Evolutionary conservation across 495 filamentous ascomycete genomes (phyloP).

Genomic region (Penicillium goetzii): DNA sequence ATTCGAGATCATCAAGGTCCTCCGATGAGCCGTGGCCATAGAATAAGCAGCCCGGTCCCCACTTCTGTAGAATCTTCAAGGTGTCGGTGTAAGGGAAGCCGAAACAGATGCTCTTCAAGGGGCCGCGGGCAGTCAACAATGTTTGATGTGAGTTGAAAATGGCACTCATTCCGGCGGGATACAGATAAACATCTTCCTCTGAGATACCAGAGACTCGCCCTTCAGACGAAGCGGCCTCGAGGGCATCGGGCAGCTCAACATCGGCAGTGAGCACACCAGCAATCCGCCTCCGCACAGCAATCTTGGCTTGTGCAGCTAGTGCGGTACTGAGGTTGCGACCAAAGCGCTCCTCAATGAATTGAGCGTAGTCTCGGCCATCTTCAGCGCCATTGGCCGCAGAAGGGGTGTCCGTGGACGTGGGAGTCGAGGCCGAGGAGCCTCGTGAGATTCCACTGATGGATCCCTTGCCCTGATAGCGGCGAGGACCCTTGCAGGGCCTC

Average conservation of each 20-base stretch:
- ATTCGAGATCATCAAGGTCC: slow-evolving; percentile 87
- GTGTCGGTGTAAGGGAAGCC: slow-evolving; percentile 97
- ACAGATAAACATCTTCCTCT: slow-evolving; percentile 88
- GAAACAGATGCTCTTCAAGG: slow-evolving; percentile 43
- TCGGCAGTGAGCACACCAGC: slow-evolving; percentile 81
- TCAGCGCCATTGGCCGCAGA: slow-evolving; percentile 27
- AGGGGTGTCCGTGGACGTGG: slow-evolving; percentile 12
- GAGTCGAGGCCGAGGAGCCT: slow-evolving; percentile 16
- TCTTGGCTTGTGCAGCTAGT: slow-evolving; percentile 77
- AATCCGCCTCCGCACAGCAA: slow-evolving; percentile 84
- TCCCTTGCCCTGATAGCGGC: slow-evolving; percentile 67
- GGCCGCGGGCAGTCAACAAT: slow-evolving; percentile 59
- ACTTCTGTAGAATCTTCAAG: slow-evolving; percentile 91
- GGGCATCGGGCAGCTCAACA: slow-evolving; percentile 67
- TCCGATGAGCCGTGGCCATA: slow-evolving; percentile 81
- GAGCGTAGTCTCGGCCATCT: slow-evolving; percentile 68
- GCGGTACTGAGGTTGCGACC: slow-evolving; percentile 84
- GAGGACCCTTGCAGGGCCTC: slow-evolving; percentile 65
- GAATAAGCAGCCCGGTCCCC: slow-evolving; percentile 87
- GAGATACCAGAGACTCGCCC: slow-evolving; percentile 69
- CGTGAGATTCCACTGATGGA: slow-evolving; percentile 41
- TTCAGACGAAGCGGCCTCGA: slow-evolving; percentile 48
- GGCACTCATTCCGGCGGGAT: slow-evolving; percentile 89
- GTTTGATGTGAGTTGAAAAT: slow-evolving; percentile 87
- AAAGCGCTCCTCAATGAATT: slow-evolving; percentile 93